phyloP scores from a whole-genome alignment of 1,284 basidiomycete genomes.

The Golubevia sp. region DNA sequence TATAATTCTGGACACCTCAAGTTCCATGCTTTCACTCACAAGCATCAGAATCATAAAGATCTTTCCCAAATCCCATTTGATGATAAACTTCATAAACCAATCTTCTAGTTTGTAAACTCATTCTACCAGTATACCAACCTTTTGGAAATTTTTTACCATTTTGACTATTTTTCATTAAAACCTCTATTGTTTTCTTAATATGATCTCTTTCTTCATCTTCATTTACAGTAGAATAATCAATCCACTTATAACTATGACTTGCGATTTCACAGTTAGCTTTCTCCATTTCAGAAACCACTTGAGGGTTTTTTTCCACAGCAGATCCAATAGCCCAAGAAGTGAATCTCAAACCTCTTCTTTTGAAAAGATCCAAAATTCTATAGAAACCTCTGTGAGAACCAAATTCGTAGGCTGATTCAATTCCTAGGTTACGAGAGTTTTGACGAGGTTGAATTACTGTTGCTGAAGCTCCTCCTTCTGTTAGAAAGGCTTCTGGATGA shows the following conservation, averaged over 20 bases:
- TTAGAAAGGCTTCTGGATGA: slow-evolving; percentile 50
- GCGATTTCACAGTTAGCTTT: slow-evolving; percentile 59
- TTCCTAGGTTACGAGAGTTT: slow-evolving; percentile 52
- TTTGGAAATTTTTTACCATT: slow-evolving; percentile 36
- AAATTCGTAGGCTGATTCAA: slow-evolving; percentile 62
- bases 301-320: slow-evolving; percentile 61
- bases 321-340: slow-evolving; percentile 61
- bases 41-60: slow-evolving; percentile 53
- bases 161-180: slow-evolving; percentile 48
- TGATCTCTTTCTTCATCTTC: slow-evolving; percentile 56
- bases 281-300: slow-evolving; percentile 51
- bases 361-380: slow-evolving; percentile 60
- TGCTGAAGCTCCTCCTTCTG: slow-evolving; percentile 51
- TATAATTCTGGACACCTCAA: no score
- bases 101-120: slow-evolving; percentile 46
- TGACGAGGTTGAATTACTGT: slow-evolving; percentile 28
- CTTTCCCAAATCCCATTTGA: slow-evolving; percentile 26
- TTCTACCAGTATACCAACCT: slow-evolving; percentile 63
- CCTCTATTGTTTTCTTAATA: slow-evolving; percentile 54
- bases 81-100: slow-evolving; percentile 58
- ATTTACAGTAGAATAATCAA: slow-evolving; percentile 53
- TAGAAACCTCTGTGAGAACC: slow-evolving; percentile 63
- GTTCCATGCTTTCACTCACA: no score
- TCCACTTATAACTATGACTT: slow-evolving; percentile 62
- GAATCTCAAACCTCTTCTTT: slow-evolving; percentile 46